Evolutionary conservation across 371 early-diverging fungal genomes (phyloP).

Genomic region (Blakeslea trispora): DNA sequence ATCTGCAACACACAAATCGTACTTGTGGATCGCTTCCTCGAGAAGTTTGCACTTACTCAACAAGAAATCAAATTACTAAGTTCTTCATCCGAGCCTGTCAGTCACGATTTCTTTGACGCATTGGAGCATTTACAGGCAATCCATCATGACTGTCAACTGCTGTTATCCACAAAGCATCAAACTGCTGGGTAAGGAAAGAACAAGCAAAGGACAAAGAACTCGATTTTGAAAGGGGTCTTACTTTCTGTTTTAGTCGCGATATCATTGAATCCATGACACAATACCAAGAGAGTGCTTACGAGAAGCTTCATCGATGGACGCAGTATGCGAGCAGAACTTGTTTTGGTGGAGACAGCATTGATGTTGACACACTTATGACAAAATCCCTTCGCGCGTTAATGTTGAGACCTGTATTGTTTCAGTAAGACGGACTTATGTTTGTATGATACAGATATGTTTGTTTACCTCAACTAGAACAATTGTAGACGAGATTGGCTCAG

Average conservation of each 20-base stretch:
- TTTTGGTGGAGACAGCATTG: constrained; percentile 74
- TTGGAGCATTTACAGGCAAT: constrained; percentile 72
- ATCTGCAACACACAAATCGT: constrained; percentile 54
- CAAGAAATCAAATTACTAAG: constrained; percentile 61
- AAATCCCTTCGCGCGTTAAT: constrained; percentile 73
- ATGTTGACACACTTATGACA: constrained; percentile 66
- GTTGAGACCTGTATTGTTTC: constrained; percentile 74
- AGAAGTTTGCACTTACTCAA: constrained; percentile 71
- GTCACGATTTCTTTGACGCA: constrained; percentile 71
- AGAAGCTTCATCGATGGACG: constrained; percentile 80
- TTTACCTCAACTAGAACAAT: too few relatives aligned
- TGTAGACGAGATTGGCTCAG: constrained; percentile 72
- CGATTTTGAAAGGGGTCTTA: neutral
- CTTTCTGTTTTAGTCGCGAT: constrained; percentile 52
- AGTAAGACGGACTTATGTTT: constrained; percentile 45
- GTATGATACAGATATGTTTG: too few relatives aligned
- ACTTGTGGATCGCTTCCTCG: constrained; percentile 62
- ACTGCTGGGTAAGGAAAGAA: constrained; percentile 72
- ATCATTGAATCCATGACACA: constrained; percentile 77
- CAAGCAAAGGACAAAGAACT: neutral
- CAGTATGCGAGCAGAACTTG: constrained; percentile 67
- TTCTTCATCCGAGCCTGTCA: constrained; percentile 53
- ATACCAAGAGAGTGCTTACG: constrained; percentile 76
- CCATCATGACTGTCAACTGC: constrained; percentile 75
- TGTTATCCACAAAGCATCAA: constrained; percentile 76